Evolutionary conservation across 495 filamentous ascomycete genomes (phyloP).

Genomic region (Geoglossum glabrum): DNA sequence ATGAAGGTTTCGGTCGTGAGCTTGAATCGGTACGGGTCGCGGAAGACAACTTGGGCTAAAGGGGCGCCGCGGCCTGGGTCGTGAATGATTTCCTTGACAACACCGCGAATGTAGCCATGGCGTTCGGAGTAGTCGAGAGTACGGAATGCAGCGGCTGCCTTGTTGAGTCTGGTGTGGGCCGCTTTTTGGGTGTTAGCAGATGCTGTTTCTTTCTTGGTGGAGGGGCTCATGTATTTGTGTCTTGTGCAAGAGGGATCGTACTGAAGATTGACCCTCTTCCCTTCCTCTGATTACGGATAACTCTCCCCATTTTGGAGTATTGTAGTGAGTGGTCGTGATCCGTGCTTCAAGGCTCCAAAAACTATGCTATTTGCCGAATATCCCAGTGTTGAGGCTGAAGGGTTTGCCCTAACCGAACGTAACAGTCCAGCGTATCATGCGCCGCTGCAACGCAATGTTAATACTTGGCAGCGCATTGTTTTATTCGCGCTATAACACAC

Average conservation of each 20-base stretch:
- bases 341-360: neutral
- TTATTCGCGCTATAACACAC: neutral
- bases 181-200: slow-evolving; percentile 30
- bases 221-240: slow-evolving; percentile 6
- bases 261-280: slow-evolving; percentile 97
- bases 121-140: slow-evolving; percentile 86
- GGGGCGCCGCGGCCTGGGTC: slow-evolving; percentile 95
- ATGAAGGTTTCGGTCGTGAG: slow-evolving; percentile 92
- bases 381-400: neutral
- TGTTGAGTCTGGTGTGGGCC: slow-evolving; percentile 81
- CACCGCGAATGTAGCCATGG: slow-evolving; percentile 89
- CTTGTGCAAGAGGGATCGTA: slow-evolving; percentile 22
- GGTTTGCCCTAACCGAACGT: neutral
- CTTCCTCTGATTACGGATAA: slow-evolving; percentile 96
- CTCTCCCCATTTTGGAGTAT: slow-evolving; percentile 38
- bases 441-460: neutral
- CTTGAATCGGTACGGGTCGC: slow-evolving; percentile 80
- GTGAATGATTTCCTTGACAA: slow-evolving; percentile 98
- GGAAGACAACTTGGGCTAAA: slow-evolving; percentile 89
- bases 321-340: neutral
- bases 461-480: neutral
- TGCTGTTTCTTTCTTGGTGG: slow-evolving; percentile 9
- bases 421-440: neutral
- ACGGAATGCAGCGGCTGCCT: slow-evolving; percentile 82
- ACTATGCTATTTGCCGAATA: neutral